phyloP scores from a whole-genome alignment of 1,139 yeast species.

The Kodamaea derodonti region DNA sequence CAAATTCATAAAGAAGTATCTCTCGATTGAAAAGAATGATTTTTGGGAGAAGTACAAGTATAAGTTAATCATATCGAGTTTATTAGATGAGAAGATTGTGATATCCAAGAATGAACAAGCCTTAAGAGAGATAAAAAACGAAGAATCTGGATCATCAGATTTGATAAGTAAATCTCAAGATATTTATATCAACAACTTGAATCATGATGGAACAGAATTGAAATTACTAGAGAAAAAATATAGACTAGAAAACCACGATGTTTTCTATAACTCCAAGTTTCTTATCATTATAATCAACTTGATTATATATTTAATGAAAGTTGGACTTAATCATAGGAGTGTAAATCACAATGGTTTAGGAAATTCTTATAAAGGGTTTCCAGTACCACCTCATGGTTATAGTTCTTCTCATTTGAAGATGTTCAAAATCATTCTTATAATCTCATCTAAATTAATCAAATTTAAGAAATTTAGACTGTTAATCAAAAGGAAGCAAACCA shows the following conservation, averaged over 20 bases:
- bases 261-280: conserved; percentile 10
- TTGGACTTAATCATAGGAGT: conserved; percentile 9
- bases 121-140: conserved; percentile 10
- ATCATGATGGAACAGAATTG: conserved; percentile 15
- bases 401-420: conserved; percentile 15
- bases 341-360: conserved; percentile 1
- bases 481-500: conserved; percentile 24
- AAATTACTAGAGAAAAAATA: conserved; percentile 9
- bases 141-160: not conserved
- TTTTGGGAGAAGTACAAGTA: conserved; percentile 46
- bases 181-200: conserved; percentile 8
- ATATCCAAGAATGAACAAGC: conserved; percentile 43
- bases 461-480: conserved; percentile 21
- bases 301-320: conserved; percentile 25
- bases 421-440: conserved; percentile 32
- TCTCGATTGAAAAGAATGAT: conserved; percentile 18
- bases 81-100: conserved; percentile 43
- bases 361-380: not conserved
- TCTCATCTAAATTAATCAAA: conserved; percentile 29
- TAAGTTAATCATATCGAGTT: conserved; percentile 34
- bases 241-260: conserved; percentile 8
- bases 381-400: not conserved
- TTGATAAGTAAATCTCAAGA: conserved; percentile 2
- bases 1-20: conserved; percentile 27
- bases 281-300: conserved; percentile 18